These are phyloP conservation scores for Xylogone sp. DNA, from an alignment of 2,329 filamentous ascomycete species.

Conservation along the genomic window DNA sequence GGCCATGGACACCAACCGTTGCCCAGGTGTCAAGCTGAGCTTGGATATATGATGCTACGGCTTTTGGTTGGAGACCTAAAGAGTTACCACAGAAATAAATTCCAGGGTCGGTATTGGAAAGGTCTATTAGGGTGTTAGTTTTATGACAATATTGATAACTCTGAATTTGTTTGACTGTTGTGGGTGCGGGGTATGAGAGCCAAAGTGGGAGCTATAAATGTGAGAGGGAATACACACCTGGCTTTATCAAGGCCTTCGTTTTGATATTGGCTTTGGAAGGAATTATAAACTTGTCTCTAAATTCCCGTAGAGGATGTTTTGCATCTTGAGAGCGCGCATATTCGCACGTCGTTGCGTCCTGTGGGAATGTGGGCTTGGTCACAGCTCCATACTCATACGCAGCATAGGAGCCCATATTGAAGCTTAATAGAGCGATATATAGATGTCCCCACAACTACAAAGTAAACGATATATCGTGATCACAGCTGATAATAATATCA, in stretches of 20 bases:
- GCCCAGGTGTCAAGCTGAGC: slow-evolving; percentile 81
- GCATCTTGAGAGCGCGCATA: slow-evolving; percentile 54
- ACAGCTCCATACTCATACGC: slow-evolving; percentile 5
- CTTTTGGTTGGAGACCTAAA: slow-evolving; percentile 75
- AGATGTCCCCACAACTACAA: too few species aligned
- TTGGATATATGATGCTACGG: slow-evolving; percentile 60
- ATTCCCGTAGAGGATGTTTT: slow-evolving; percentile 54
- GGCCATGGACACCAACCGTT: slow-evolving; percentile 77
- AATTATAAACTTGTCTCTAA: slow-evolving; percentile 71
- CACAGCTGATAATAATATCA: too few species aligned
- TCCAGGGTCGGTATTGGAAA: slow-evolving; percentile 35
- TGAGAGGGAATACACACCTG: slow-evolving; percentile 17
- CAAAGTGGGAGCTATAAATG: slow-evolving; percentile 1
- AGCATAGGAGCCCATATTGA: slow-evolving; percentile 24
- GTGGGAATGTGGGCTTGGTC: slow-evolving; percentile 39
- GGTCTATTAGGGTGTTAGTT: neutral
- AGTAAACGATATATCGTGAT: too few species aligned
- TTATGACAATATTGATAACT: neutral
- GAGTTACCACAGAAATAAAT: slow-evolving; percentile 92
- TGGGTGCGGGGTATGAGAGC: too few species aligned
- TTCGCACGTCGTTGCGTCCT: slow-evolving; percentile 40
- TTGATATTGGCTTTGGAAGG: slow-evolving; percentile 70
- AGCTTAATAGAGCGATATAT: neutral
- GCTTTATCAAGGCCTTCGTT: slow-evolving; percentile 50
- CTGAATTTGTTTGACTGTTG: neutral